Base-by-base conservation (phyloP, 768 basidiomycete species). In the Lentinula guzmanii region DNA sequence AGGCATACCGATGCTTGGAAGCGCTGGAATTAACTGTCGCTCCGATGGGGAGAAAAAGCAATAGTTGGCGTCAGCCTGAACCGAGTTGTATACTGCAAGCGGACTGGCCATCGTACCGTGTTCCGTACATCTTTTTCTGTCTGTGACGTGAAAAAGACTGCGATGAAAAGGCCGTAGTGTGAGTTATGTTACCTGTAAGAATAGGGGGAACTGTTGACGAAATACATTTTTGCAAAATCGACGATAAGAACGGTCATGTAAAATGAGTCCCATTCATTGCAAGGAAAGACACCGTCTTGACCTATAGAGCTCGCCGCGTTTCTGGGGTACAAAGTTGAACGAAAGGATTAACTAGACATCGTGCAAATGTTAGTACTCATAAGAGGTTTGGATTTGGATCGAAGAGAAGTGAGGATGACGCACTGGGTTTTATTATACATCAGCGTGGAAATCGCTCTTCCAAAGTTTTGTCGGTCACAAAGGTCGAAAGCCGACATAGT, bases 201-300 rank as follows among this genome's bases (percentile, higher is more conserved):
- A 46, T 46, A n/a, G 16, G 39, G 39, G 5, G 39, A 34, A 28
- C 13, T 41, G 41, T 56, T 45, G 37, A 43, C 15, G 24, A 42
- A 55, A n/a, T 53, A 1, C 34, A 53, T n/a, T 37, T 18, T 28
- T 51, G 51, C 42, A 56, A 41, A 42, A 33, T 56, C 41, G 55
- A 56, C 55, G 55, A 56, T 43, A 43, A 31, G 55, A 56, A 56
- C 55, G 55, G 55, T 43, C 55, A 8, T 35, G 51, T 33, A 52
- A 5, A 52, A 52, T 31, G 31, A n/a, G 31, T 11, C 31, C 6
- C 21, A 52, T 52, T 34, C 15, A 15, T 31, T 52, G 28, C n/a
- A 50, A 50, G n/a, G 21, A 46, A 21, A 46, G 21, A 46, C 45
- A 46, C 45, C 45, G 45, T 46, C 3, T 24, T 9, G 9, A 5